Conservation (phyloP, 306 rosid species). For the Cicer judaicum region DNA sequence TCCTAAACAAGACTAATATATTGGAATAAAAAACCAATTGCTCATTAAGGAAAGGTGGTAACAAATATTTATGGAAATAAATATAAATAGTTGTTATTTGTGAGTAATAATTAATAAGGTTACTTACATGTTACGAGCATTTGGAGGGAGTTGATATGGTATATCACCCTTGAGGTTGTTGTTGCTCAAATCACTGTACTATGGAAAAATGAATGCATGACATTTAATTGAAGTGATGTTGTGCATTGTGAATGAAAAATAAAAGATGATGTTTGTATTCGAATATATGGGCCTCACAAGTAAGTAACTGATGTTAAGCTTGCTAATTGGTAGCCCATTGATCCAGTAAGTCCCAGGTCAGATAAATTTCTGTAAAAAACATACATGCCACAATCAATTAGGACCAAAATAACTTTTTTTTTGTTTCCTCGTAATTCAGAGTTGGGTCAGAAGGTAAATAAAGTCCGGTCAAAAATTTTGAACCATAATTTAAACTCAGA, state of each 20-base stretch:
- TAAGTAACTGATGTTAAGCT: conserved; percentile 73
- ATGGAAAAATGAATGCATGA: conserved; percentile 62
- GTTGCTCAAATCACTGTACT: conserved; percentile 94
- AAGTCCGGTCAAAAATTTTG: too few species aligned
- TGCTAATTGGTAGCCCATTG: conserved; percentile 80
- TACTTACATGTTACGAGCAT: conserved; percentile 67
- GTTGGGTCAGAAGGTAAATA: too few species aligned
- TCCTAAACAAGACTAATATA: conserved; percentile 19
- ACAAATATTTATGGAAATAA: too few species aligned
- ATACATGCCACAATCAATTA: background rate
- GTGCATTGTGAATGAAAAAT: conserved; percentile 28
- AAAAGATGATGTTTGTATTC: conserved; percentile 18
- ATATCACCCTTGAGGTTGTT: conserved; percentile 78
- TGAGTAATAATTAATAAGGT: too few species aligned
- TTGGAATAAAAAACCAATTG: background rate
- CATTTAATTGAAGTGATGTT: conserved; percentile 48
- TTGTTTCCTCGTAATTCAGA: too few species aligned
- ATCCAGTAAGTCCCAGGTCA: conserved; percentile 65
- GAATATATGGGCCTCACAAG: conserved; percentile 70
- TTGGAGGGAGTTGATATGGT: conserved; percentile 96
- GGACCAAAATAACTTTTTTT: too few species aligned
- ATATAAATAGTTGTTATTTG: too few species aligned
- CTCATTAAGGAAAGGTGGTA: background rate
- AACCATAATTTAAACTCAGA: too few species aligned
- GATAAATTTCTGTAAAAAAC: conserved; percentile 66